Evolutionary conservation across 148 eudicot genomes (phyloP).

Genomic region (Limonium bicolor): DNA sequence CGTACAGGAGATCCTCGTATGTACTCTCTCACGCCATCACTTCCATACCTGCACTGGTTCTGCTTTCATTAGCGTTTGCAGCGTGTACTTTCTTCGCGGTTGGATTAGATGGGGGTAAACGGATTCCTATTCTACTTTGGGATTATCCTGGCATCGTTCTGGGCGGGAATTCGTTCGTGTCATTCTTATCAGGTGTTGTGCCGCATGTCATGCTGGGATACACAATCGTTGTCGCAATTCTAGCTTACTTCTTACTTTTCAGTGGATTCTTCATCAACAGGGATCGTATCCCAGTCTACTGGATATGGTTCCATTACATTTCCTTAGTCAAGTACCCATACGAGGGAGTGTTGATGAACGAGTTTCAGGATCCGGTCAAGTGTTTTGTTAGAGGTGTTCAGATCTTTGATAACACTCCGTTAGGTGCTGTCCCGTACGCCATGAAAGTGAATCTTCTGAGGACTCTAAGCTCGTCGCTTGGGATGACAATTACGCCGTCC

Average conservation of each 20-base stretch:
- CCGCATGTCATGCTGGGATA: conserved; percentile 11
- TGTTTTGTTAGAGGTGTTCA: conserved; percentile 15
- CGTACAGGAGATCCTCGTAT: conserved; percentile 14
- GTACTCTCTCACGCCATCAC: conserved; percentile 11
- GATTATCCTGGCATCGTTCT: conserved; percentile 15
- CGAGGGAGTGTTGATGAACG: conserved; percentile 15
- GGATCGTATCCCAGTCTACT: conserved; percentile 16
- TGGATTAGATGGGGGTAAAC: conserved; percentile 8
- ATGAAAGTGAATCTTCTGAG: conserved; percentile 3
- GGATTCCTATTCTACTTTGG: conserved; percentile 16
- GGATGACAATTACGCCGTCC: conserved; percentile 7
- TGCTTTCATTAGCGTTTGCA: conserved; percentile 12
- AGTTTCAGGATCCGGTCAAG: conserved; percentile 7
- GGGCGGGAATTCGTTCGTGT: conserved; percentile 15
- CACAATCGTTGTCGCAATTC: conserved; percentile 9
- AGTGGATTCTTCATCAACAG: conserved; percentile 23
- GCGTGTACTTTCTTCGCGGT: conserved; percentile 11
- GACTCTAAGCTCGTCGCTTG: conserved; percentile 2
- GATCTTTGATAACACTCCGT: conserved; percentile 14
- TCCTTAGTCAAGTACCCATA: conserved; percentile 23
- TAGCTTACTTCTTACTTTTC: conserved; percentile 16
- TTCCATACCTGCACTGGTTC: conserved; percentile 9
- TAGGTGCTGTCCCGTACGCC: conserved; percentile 2
- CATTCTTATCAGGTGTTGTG: conserved; percentile 13
- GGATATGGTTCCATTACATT: conserved; percentile 25